Base-by-base conservation (phyloP, 345 rosid genomes). In the Aquilaria sinensis region DNA sequence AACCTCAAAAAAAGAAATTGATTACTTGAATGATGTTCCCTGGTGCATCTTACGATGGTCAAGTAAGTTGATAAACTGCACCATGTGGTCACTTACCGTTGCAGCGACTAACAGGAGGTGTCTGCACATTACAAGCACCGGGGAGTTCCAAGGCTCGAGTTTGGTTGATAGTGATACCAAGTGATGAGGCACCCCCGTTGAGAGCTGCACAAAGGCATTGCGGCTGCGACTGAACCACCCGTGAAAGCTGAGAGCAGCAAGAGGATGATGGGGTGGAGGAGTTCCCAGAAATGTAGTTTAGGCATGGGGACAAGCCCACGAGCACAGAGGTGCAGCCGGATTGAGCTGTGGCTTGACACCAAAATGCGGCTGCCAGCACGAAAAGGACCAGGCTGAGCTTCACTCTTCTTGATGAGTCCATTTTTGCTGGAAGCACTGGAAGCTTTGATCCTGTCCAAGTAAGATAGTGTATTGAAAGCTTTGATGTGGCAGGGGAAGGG, bases 231-330 rank as follows among this genome's bases (percentile, higher is more conserved):
- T 74, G 74, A 60, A 80, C 85, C 5, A 81, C 75, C 13, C 41
- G 61, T 13, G 66, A 61, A 11, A 84, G 85, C 59, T 74, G 77
- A 2, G 86, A 75, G 74, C 90, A 84, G 78, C 86, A 81, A 31
- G 80, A 70, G 10, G 84, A 74, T 4, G 85, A 47, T 8, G 90
- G 90, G 43, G 75, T 31, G n/a, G 85, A 66, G 51, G 85, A 70
- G 16, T 56, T 68, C n/a, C 78, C 79, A 8, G 76, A 67, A 11
- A 80, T 50, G 59, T 72, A 80, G 62, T 54, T 69, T 14, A 80
- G 59, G 64, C 85, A 80, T 9, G 82, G 67, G 15, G 74, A 45
- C 64, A 77, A 50, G 46, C 67, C 58, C 2, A 57, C 47, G n/a
- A 80, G n/a, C 43, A 51, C 74, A 34, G 1, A 70, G 10, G 64